Evolutionary conservation across 495 filamentous ascomycete genomes (phyloP).

Genomic region (Hyaloscypha bicolor): DNA sequence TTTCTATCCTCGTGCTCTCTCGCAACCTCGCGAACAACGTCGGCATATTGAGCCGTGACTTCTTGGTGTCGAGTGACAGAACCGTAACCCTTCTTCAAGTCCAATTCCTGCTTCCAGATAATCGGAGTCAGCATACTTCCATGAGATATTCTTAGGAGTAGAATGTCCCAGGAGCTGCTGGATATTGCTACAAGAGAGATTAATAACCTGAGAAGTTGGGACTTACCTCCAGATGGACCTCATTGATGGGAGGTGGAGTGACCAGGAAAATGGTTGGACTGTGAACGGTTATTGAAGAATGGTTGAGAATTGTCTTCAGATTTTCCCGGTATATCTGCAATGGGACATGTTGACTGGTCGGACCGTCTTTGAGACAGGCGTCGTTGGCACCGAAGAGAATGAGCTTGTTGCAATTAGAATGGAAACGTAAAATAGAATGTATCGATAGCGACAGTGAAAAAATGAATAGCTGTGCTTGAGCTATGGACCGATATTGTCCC

Average conservation of each 20-base stretch:
- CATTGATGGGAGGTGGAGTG: constrained; percentile 68
- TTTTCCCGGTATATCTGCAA: constrained; percentile 62
- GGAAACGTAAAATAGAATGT: background rate
- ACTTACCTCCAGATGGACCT: constrained; percentile 45
- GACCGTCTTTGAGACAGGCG: constrained; percentile 52
- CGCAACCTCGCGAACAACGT: constrained; percentile 52
- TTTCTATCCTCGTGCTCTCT: constrained; percentile 65
- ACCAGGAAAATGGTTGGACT: constrained; percentile 62
- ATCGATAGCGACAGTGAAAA: too few relatives aligned
- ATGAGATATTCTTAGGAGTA: too few relatives aligned
- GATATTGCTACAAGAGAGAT: too few relatives aligned
- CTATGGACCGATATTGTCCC: background rate
- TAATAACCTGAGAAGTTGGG: too few relatives aligned
- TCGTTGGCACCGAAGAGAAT: constrained; percentile 74
- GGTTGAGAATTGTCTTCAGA: constrained; percentile 56
- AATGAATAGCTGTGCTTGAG: too few relatives aligned
- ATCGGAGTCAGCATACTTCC: too few relatives aligned
- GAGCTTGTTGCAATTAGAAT: constrained; percentile 13
- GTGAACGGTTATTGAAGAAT: constrained; percentile 59
- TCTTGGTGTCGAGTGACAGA: constrained; percentile 52
- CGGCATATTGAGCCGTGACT: constrained; percentile 60
- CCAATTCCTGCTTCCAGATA: constrained; percentile 33
- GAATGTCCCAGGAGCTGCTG: too few relatives aligned
- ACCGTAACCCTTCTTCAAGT: constrained; percentile 41
- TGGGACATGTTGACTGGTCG: constrained; percentile 61